Conservation (phyloP, 306 rosid genomes). For the Prunus kanzakura region DNA sequence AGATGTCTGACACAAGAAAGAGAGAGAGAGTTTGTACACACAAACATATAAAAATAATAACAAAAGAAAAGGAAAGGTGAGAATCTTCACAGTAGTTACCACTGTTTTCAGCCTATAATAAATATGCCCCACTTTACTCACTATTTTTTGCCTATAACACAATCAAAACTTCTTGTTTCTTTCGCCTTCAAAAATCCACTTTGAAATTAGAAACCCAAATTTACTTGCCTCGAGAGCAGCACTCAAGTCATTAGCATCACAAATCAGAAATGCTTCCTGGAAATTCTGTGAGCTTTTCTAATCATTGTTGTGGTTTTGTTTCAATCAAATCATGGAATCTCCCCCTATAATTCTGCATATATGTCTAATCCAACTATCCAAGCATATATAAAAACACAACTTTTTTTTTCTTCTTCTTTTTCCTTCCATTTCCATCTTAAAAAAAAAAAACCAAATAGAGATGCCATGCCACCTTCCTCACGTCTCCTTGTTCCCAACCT, state of each 20-base stretch:
- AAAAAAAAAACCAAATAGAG: neutral
- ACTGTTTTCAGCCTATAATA: conserved; percentile 23
- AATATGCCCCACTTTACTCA: conserved; percentile 37
- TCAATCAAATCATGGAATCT: conserved; percentile 9
- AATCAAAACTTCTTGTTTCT: conserved; percentile 12
- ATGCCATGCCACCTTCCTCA: neutral
- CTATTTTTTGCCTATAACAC: neutral
- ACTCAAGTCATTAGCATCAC: conserved; percentile 30
- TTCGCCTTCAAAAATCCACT: conserved; percentile 1
- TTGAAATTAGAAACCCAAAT: conserved; percentile 18
- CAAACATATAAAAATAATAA: neutral
- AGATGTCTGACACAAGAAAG: conserved; percentile 51
- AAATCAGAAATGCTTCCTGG: conserved; percentile 34
- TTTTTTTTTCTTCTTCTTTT: neutral
- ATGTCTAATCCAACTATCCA: neutral
- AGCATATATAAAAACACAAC: neutral
- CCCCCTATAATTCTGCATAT: conserved; percentile 6
- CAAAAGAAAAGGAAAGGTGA: conserved; percentile 30
- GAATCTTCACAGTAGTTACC: conserved; percentile 74
- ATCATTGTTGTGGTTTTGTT: neutral
- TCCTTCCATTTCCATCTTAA: neutral
- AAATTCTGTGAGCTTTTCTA: conserved; percentile 44
- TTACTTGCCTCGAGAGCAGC: conserved; percentile 29
- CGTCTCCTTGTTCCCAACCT: neutral
- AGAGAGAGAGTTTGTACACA: conserved; percentile 28